Base-by-base conservation (phyloP, 345 rosid species). In the Abelmoschus esculentus region DNA sequence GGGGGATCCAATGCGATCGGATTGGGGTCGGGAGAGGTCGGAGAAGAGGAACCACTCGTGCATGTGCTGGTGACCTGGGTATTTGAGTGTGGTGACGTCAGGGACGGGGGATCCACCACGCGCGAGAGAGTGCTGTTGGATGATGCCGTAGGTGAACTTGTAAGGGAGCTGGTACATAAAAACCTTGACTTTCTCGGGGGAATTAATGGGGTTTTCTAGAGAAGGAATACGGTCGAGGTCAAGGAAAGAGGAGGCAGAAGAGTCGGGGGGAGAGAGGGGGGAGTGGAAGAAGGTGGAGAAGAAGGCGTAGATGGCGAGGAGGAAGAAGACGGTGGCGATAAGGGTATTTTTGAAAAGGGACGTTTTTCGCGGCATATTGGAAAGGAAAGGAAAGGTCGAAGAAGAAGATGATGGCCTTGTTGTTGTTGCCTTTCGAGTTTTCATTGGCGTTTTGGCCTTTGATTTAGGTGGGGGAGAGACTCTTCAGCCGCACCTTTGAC, bases 21-120 rank as follows among this genome's bases (percentile, higher is more conserved):
- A 17, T 1, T 85, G 85, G 62, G 87, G 88, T 1, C 84, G 86
- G 67, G 50, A 77, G 12, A 95, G 78, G 71, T 95, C 99, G 49
- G 88, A 77, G 77, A 83, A 95, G 26, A 95, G 80, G 76, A 82
- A 86, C 99, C 99, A 95, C 76, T 95, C 99, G 31, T 89, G 98
- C 99, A 92, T 95, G 77, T 95, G 99, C 78, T 95, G 99, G 83
- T 95, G 99, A 17, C 98, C 98, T 8, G 99, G 99, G 75, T 95
- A 95, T 72, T 79, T 88, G 68, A 84, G 80, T 46, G 70, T 54
- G 18, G 91, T 73, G 44, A 80, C 71, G 69, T 87, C 92, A 53
- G 70, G 76, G 34, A 46, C 78, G n/a, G 84, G 71, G 31, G 52
- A 10, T 2, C 85, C 86, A 1, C 96, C 93, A 57, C 98, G 96